Evolutionary conservation across 768 basidiomycete species (phyloP), one percentile per base, ranked within the genome.

Genomic region (Amanita molliuscula): DNA sequence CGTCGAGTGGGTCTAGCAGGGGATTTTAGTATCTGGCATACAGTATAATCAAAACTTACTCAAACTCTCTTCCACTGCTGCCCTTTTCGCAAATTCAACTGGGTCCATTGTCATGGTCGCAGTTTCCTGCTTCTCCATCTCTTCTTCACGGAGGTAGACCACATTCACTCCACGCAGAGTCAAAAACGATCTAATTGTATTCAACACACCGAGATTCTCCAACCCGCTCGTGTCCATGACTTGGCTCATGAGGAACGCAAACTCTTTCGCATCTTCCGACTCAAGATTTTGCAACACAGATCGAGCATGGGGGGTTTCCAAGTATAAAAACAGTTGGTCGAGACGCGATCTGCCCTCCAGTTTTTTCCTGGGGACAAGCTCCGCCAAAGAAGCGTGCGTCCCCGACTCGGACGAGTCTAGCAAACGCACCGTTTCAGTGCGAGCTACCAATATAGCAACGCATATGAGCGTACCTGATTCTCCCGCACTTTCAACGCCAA

Each of bases 1-100:
- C 34, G 9, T 45, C 44, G 3, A 47, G 20, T 23, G 51, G 51
- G 37, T 47, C 51, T 51, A 20, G n/a, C 0, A 23, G 15, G n/a
- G n/a, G 26, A 7, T 35, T 23, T 25, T 42, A 31, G n/a, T 15
- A 34, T 42, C 6, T 9, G 18, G 0, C 15, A 33, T n/a, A 23
- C 13, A 16, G 3, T 20, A 41, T 26, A 15, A 11, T 20, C 7
- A 23, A 20, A 25, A 52, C 50, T 44, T 21, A 52, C 51, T 47
- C 16, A 52, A 34, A 28, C 41, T 33, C 23, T 51, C 42, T 2
- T 51, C 50, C 18, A n/a, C 44, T 13, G 42, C 50, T 1, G 42
- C 42, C 15, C 31, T 28, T 25, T 44, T 44, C 4, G 50, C 50
- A 36, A 51, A 18, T 31, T 51, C 50, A 21, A 44, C 31, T 6